Conservation (phyloP, 176 grass and related monocot species). For the Chloris gayana region DNA sequence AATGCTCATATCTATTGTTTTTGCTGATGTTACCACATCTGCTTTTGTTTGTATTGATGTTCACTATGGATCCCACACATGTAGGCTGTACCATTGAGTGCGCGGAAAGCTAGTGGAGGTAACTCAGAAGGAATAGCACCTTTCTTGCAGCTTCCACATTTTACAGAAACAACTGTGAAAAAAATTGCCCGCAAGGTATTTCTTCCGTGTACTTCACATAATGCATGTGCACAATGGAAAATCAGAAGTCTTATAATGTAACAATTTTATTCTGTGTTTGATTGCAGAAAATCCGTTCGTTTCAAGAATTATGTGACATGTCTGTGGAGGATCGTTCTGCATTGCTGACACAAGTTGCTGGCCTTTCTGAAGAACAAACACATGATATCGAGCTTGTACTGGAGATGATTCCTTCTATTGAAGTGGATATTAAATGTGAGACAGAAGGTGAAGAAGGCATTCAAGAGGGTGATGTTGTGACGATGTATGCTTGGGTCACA, state of each 20-base stretch:
- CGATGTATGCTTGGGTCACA: conserved; percentile 97
- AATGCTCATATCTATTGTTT: not conserved
- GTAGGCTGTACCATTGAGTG: conserved; percentile 86
- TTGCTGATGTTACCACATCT: not conserved
- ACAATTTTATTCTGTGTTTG: not conserved
- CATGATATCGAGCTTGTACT: conserved; percentile 78
- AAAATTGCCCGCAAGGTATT: conserved; percentile 86
- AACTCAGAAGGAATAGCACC: conserved; percentile 86
- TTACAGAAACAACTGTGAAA: conserved; percentile 76
- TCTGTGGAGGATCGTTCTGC: conserved; percentile 56
- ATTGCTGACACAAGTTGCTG: conserved; percentile 78
- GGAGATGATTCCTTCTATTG: conserved; percentile 92
- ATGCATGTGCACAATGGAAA: not conserved
- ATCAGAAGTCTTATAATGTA: not conserved
- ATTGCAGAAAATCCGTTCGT: conserved; percentile 77
- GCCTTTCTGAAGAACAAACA: conserved; percentile 65
- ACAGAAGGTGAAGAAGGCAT: conserved; percentile 97
- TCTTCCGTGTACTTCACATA: not conserved
- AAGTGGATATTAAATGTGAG: conserved; percentile 89
- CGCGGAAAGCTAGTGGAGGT: conserved; percentile 76
- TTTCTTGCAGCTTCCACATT: conserved; percentile 94
- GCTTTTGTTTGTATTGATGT: not conserved
- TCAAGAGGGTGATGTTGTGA: conserved; percentile 92
- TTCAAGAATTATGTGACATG: conserved; percentile 87
- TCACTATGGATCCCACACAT: conserved; percentile 37